Evolutionary conservation across 768 basidiomycete genomes (phyloP), one percentile per base, ranked within the genome.

Genomic region (Rhodocollybia butyracea): DNA sequence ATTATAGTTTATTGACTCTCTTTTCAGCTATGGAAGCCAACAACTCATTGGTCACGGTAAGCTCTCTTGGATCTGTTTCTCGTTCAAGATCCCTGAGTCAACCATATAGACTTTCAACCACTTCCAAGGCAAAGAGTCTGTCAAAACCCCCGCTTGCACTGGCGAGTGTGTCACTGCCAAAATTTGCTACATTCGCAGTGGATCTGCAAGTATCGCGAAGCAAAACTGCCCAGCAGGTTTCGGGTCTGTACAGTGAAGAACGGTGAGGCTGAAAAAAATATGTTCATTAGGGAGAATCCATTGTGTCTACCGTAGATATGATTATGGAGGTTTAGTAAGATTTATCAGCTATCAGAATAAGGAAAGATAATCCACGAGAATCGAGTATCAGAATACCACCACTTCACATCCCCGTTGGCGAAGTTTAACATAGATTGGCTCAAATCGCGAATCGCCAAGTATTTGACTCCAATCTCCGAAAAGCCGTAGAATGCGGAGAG

Each of bases 131-230:
- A 91, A 90, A 70, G 74, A 76, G 54, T 87, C 87, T 5, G 67
- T 83, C 29, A 73, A 70, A 29, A 77, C 79, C 21, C 63, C 69
- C 15, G 55, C 82, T 12, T 91, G 89, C 66, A 82, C 78, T 0
- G 83, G 78, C 17, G 74, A 77, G 15, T 91, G 89, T 60, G 64
- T 73, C n/a, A 57, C 66, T 1, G 89, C 89, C 22, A 89, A 80
- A 68, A 83, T 91, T 40, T 90, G 87, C 64, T 89, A 89, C 60
- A 86, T 89, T 17, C 79, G 89, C 26, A 89, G 87, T 63, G 89
- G 86, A 22, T 89, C 88, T 38, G 79, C 79, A 2, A 73, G 76
- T 24, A 75, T 91, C 54, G 85, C 80, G 19, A 65, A 63, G 57
- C 69, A 82, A 63, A 88, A 85, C 61, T 91, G 89, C 61, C 63